These are phyloP conservation scores for Heterobasidion annosum DNA, from an alignment of 1,284 basidiomycete species.

Conservation along the genomic window DNA sequence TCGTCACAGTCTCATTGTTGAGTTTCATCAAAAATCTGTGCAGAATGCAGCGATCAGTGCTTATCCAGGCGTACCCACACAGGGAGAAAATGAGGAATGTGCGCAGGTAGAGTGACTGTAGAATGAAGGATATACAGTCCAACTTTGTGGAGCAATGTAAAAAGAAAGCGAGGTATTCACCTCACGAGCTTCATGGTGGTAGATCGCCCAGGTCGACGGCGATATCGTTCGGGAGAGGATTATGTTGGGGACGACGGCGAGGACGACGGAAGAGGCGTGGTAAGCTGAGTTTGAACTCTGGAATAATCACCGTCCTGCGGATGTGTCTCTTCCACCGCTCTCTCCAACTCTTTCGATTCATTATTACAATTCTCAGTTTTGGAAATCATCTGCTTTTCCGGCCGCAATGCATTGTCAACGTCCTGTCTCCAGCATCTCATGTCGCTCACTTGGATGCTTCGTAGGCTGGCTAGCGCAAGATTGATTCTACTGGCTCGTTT, in stretches of 20 bases:
- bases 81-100: slow-evolving; percentile 6
- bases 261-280: slow-evolving; percentile 1
- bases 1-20: slow-evolving; percentile 98
- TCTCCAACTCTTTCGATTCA: too few species aligned
- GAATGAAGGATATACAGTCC: background rate
- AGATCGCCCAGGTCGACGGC: background rate
- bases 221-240: background rate
- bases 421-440: too few species aligned
- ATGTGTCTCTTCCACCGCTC: too few species aligned
- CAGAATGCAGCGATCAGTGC: background rate
- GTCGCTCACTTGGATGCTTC: too few species aligned
- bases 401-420: too few species aligned
- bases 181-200: slow-evolving; percentile 42
- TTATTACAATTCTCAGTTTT: too few species aligned
- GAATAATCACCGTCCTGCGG: background rate
- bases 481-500: too few species aligned
- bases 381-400: too few species aligned
- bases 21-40: slow-evolving; percentile 97
- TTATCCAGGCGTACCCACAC: slow-evolving; percentile 3
- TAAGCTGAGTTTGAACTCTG: slow-evolving; percentile 8
- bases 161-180: slow-evolving; percentile 18
- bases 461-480: too few species aligned
- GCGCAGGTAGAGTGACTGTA: slow-evolving; percentile 9
- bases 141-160: background rate
- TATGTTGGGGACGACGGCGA: slow-evolving; percentile 2